These are phyloP conservation scores for Epichloe brachyelytri DNA, from an alignment of 2,329 filamentous ascomycete genomes.

Conservation along the genomic window DNA sequence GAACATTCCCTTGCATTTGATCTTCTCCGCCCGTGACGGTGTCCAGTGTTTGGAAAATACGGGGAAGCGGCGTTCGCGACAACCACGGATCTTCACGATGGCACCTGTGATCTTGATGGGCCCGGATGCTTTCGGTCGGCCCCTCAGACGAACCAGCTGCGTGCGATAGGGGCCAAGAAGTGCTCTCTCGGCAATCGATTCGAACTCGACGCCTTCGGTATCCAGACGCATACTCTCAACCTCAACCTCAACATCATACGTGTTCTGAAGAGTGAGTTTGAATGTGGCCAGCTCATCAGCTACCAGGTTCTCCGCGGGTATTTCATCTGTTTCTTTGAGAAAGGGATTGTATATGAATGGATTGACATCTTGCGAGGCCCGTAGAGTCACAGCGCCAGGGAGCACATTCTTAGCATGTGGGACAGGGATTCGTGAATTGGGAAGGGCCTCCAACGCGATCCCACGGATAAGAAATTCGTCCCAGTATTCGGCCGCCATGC, in stretches of 20 bases:
- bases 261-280: conserved; percentile 78
- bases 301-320: conserved; percentile 57
- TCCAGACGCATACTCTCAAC: conserved; percentile 71
- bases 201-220: conserved; percentile 59
- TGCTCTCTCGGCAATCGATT: conserved; percentile 49
- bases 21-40: conserved; percentile 53
- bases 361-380: conserved; percentile 51
- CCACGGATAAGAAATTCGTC: conserved; percentile 85
- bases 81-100: conserved; percentile 66
- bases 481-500: conserved; percentile 80
- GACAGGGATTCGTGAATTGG: conserved; percentile 48
- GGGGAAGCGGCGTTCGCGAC: conserved; percentile 69
- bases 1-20: conserved; percentile 60
- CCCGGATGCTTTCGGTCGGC: conserved; percentile 54
- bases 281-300: conserved; percentile 68
- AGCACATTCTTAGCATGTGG: conserved; percentile 47
- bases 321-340: conserved; percentile 51
- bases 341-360: conserved; percentile 97
- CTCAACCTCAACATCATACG: conserved; percentile 84
- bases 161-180: conserved; percentile 71
- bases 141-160: conserved; percentile 61
- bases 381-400: conserved; percentile 34
- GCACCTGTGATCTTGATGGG: conserved; percentile 65
- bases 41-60: conserved; percentile 71
- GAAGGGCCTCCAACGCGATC: conserved; percentile 54